Percentiles rank a stretch among this genome's conserved stretches.
These are phyloP conservation scores for Sungouiozyma intestinalis DNA, from an alignment of 805 yeast species.

Conservation along the genomic window DNA sequence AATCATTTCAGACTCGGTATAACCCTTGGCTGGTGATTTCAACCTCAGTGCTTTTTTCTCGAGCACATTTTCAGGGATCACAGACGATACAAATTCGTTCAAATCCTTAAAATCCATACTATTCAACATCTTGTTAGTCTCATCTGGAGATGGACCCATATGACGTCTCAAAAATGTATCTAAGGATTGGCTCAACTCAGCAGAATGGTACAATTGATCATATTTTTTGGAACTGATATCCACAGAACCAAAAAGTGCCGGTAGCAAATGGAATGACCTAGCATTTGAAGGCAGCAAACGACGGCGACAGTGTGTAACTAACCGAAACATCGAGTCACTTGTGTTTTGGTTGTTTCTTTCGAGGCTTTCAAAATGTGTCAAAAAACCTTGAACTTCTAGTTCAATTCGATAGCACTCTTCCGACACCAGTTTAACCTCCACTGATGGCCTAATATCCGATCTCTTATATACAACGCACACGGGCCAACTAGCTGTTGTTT, in stretches of 20 bases:
- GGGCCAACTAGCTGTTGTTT: too few species aligned
- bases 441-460: too few species aligned
- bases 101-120: slow-evolving; percentile 57
- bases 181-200: slow-evolving; percentile 29
- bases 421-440: too few species aligned
- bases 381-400: too few species aligned
- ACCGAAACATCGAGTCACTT: neutral
- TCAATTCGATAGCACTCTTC: too few species aligned
- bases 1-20: slow-evolving; percentile 71
- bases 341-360: neutral
- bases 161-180: slow-evolving; percentile 90
- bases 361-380: neutral
- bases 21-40: slow-evolving; percentile 57
- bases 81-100: slow-evolving; percentile 57
- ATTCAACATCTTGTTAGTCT: slow-evolving; percentile 56
- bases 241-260: neutral
- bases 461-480: too few species aligned
- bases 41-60: slow-evolving; percentile 57
- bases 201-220: slow-evolving; percentile 32
- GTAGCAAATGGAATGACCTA: neutral
- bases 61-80: slow-evolving; percentile 70
- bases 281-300: neutral
- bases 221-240: slow-evolving; percentile 47
- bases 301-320: neutral
- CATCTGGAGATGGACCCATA: slow-evolving; percentile 64